Evolutionary conservation across 2,329 filamentous ascomycete species (phyloP), one percentile per base, ranked within the genome.

Genomic region (Pseudopithomyces chartarum): DNA sequence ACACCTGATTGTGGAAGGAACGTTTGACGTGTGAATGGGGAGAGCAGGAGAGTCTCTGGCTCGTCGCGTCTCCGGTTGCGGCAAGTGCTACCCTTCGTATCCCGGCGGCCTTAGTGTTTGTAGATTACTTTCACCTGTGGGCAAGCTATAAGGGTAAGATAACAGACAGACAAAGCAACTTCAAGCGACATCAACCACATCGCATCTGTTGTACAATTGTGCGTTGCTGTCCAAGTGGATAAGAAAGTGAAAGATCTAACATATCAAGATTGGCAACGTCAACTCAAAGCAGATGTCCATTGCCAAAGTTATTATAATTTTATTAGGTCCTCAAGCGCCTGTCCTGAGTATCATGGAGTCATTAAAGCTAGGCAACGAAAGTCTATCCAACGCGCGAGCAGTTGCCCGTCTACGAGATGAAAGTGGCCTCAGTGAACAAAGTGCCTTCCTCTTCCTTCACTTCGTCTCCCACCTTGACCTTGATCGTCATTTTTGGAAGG

Each of bases 371-470:
- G 65, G 61, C 70, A 58, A 59, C 57, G 52, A 49, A 45, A 56
- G 40, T 58, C 59, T 52, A 63, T 63, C 59, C 59, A 62, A 63
- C 39, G 13, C 47, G 43, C 38, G 44, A 23, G 22, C 11, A 2
- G 19, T 12, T 29, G 26, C 26, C 8, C 34, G 45, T 62, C 76
- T 73, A 89, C 51, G 90, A 92, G 78, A 99, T 96, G 80, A 98
- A 99, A n/a, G 93, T 97, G 2, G 95, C 92, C 80, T 99, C 95
- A 55, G 85, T 87, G 78, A 96, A 96, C 53, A 96, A 79, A 45
- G 79, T 81, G 46, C 95, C 95, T 71, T 92, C 82, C 76, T 98
- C 94, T 17, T 83, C 81, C 59, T 87, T 85, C 68, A 93, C 90
- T 68, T 91, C 83, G 56, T 92, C 92, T 47, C 90, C 92, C 61